Evolutionary conservation across 768 basidiomycete genomes (phyloP), one percentile per base, ranked within the genome.

Genomic region (Kwoniella sp.): DNA sequence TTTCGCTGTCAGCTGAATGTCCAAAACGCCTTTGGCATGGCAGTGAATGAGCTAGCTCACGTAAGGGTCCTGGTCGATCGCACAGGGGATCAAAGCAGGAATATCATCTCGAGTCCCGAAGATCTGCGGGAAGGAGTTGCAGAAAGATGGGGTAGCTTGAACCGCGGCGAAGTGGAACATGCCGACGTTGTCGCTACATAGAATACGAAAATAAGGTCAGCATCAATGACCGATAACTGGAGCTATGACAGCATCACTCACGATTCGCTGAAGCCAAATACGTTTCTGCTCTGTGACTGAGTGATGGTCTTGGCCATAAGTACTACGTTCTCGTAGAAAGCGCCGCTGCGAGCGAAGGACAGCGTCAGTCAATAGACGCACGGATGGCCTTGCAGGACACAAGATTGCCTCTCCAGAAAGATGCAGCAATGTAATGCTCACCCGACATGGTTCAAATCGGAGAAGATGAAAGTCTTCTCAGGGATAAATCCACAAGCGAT

Each of bases 41-140:
- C 7, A 10, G 17, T 19, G 40, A 9, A 6, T 44, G 27, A 22
- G 24, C 26, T 19, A 47, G 64, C 74, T 64, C 50, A 80, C 78
- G 58, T 79, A 77, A 21, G 76, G 77, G 61, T 76, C 74, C 58
- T 96, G 94, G 80, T 99, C 96, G 79, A 99, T 98, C 15, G 96
- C 96, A 75, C 95, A 98, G 13, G 95, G 95, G 69, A 99, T 99
- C 29, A 99, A 84, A 77, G 88, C 91, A 1, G 95, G 95, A 53
- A 97, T 86, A 79, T 91, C 88, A 60, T 87, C 86, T 44, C 82
- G 82, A 5, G 86, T 83, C 56, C 93, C 94, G 72, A 93, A 99
- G 68, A 99, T 98, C 65, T 99, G 92, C 21, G 96, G 94, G 84
- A 98, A 99, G 13, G 94, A 96, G 80, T 93, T 95, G 67, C 92